A percentile compares a stretch with the other conserved stretches of the same genome.
Evolutionary conservation across 2,329 filamentous ascomycete genomes (phyloP).

Genomic region (Intubia oerlemansii): DNA sequence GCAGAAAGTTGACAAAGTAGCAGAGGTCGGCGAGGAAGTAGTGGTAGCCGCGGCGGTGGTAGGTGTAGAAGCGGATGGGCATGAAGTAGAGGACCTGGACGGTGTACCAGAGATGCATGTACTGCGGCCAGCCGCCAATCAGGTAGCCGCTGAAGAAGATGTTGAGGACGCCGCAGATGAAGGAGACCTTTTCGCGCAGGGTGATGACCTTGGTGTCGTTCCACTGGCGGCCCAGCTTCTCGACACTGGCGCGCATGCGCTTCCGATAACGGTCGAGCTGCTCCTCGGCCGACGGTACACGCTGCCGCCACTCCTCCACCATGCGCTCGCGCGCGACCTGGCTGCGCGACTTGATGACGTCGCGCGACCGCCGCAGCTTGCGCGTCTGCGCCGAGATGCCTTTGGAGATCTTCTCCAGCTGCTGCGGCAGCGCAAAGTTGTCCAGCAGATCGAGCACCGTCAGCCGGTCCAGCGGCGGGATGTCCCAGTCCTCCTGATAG

Average conservation of each 20-base stretch:
- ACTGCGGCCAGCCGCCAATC: slow-evolving; percentile 65
- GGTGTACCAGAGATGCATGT: slow-evolving; percentile 87
- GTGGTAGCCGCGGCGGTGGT: slow-evolving; percentile 79
- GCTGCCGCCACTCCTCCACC: slow-evolving; percentile 77
- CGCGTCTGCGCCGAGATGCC: slow-evolving; percentile 66
- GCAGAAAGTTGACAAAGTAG: slow-evolving; percentile 89
- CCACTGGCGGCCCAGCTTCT: slow-evolving; percentile 68
- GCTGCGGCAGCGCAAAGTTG: slow-evolving; percentile 76
- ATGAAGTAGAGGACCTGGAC: slow-evolving; percentile 81
- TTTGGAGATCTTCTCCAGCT: slow-evolving; percentile 75
- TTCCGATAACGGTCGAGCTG: slow-evolving; percentile 78
- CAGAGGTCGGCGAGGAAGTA: slow-evolving; percentile 96
- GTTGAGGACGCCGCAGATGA: slow-evolving; percentile 90
- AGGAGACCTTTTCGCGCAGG: slow-evolving; percentile 78
- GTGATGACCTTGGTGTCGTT: slow-evolving; percentile 79
- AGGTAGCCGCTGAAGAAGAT: slow-evolving; percentile 93
- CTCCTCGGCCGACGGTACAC: slow-evolving; percentile 73
- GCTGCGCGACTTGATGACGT: slow-evolving; percentile 56
- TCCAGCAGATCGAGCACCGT: slow-evolving; percentile 86
- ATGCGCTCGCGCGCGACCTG: slow-evolving; percentile 69
- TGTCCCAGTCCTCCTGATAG: slow-evolving; percentile 81
- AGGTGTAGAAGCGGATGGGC: slow-evolving; percentile 84
- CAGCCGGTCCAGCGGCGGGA: slow-evolving; percentile 74
- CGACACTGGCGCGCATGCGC: slow-evolving; percentile 75
- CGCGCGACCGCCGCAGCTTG: slow-evolving; percentile 63